phyloP scores from a whole-genome alignment of 1,284 basidiomycete genomes.

The Sparassis latifolia region DNA sequence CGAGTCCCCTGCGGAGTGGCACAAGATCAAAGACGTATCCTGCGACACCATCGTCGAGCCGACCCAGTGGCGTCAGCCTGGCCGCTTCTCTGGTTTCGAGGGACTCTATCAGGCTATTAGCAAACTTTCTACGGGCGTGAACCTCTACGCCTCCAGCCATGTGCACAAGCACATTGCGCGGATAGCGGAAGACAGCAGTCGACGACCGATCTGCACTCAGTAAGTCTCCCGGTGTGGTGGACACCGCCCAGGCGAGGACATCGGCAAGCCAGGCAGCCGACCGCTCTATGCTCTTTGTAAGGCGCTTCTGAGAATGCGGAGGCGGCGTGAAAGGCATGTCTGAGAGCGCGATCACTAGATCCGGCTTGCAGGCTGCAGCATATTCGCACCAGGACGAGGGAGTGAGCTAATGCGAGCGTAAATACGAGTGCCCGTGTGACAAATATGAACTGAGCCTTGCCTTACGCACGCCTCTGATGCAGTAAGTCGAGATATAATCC shows the following conservation, averaged over 20 bases:
- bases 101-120: constrained; percentile 48
- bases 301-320: constrained; percentile 65
- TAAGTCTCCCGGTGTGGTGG: background rate
- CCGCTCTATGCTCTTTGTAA: constrained; percentile 68
- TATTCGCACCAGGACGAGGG: constrained; percentile 49
- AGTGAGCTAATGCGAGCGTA: constrained; percentile 39
- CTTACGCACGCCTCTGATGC: constrained; percentile 67
- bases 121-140: constrained; percentile 57
- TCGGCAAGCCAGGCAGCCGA: constrained; percentile 55
- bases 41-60: constrained; percentile 57
- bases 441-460: constrained; percentile 27
- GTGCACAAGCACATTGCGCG: constrained; percentile 51
- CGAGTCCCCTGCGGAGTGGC: constrained; percentile 36
- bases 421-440: background rate
- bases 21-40: constrained; percentile 69
- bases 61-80: constrained; percentile 41
- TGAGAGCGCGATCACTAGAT: constrained; percentile 63
- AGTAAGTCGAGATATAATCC: constrained; percentile 45
- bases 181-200: constrained; percentile 8
- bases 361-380: constrained; percentile 48
- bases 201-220: background rate
- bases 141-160: constrained; percentile 55
- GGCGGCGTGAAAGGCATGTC: constrained; percentile 62
- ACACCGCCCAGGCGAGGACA: constrained; percentile 28
- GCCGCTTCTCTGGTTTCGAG: constrained; percentile 51